phyloP scores from a whole-genome alignment of 352 stramenopile species.

The Pythium phragmitis region DNA sequence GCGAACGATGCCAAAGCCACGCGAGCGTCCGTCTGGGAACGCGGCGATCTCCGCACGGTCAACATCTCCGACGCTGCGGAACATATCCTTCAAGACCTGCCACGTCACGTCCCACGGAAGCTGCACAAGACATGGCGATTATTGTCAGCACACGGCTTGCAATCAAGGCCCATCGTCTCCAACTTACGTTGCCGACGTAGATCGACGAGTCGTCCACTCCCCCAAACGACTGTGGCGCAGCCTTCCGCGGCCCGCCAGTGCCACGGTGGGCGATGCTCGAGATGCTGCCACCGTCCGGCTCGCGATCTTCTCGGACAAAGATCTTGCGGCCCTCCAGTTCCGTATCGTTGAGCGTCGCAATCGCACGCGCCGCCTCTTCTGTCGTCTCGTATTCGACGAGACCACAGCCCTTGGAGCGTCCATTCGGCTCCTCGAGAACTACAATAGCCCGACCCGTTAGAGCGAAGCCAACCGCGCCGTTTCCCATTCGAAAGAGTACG shows the following conservation, averaged over 20 bases:
- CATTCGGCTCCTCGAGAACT: conserved; percentile 80
- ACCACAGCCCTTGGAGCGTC: conserved; percentile 90
- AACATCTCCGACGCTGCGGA: conserved; percentile 60
- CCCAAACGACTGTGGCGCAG: not conserved
- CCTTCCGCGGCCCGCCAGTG: not conserved
- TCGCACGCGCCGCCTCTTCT: conserved; percentile 85
- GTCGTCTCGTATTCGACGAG: conserved; percentile 65
- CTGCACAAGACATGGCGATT: conserved; percentile 26
- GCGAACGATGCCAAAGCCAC: conserved; percentile 71
- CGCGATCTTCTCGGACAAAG: conserved; percentile 86
- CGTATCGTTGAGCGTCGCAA: conserved; percentile 90
- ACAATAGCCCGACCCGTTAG: not conserved
- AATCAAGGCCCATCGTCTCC: not conserved
- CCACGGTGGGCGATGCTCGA: conserved; percentile 49
- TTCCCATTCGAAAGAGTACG: not conserved
- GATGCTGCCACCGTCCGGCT: conserved; percentile 70
- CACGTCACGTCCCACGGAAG: conserved; percentile 66
- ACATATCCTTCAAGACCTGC: conserved; percentile 71
- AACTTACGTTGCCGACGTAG: conserved; percentile 77
- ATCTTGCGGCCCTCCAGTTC: conserved; percentile 91
- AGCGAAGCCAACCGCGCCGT: too few relatives aligned
- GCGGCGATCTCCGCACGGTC: conserved; percentile 64
- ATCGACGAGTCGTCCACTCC: conserved; percentile 40
- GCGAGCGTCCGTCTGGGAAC: conserved; percentile 57
- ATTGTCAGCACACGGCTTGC: not conserved